These are phyloP conservation scores for Venturia aucupariae DNA, from an alignment of 2,329 filamentous ascomycete species.

Conservation along the genomic window DNA sequence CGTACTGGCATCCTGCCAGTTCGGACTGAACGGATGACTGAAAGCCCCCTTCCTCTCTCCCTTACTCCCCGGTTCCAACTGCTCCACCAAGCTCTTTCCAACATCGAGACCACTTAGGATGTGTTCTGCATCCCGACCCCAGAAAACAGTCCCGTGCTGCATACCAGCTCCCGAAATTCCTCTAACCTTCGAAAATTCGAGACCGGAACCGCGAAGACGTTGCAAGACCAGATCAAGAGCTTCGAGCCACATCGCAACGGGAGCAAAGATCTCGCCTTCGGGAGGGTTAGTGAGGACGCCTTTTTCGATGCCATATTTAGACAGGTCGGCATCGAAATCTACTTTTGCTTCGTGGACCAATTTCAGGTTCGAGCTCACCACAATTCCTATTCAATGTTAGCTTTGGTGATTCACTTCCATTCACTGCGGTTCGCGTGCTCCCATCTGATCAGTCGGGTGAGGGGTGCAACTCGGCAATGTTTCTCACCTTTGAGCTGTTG, in stretches of 20 bases:
- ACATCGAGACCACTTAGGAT: slow-evolving; percentile 54
- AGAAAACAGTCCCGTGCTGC: slow-evolving; percentile 97
- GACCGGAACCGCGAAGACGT: slow-evolving; percentile 58
- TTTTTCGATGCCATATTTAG: slow-evolving; percentile 62
- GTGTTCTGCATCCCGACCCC: slow-evolving; percentile 61
- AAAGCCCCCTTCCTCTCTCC: slow-evolving; percentile 49
- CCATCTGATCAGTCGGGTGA: background rate
- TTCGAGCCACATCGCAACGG: slow-evolving; percentile 90
- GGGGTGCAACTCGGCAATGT: background rate
- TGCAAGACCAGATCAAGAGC: slow-evolving; percentile 77
- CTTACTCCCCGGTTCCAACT: slow-evolving; percentile 44
- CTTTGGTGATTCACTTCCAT: background rate
- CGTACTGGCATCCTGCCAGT: slow-evolving; percentile 97
- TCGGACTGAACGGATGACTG: slow-evolving; percentile 79
- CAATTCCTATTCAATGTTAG: slow-evolving; percentile 50
- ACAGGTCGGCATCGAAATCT: slow-evolving; percentile 86
- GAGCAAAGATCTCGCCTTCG: slow-evolving; percentile 85
- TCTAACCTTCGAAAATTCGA: slow-evolving; percentile 65
- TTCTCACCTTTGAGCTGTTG: slow-evolving; percentile 81
- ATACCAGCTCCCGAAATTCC: slow-evolving; percentile 89
- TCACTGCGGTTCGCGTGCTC: background rate
- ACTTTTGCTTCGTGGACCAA: slow-evolving; percentile 80
- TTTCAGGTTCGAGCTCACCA: slow-evolving; percentile 73
- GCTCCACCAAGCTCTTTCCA: slow-evolving; percentile 56
- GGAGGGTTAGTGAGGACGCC: slow-evolving; percentile 75